A percentile compares a stretch with the other conserved stretches of the same genome.
phyloP scores from a whole-genome alignment of 2,329 filamentous ascomycete genomes.

The Calonectria fujianensis region DNA sequence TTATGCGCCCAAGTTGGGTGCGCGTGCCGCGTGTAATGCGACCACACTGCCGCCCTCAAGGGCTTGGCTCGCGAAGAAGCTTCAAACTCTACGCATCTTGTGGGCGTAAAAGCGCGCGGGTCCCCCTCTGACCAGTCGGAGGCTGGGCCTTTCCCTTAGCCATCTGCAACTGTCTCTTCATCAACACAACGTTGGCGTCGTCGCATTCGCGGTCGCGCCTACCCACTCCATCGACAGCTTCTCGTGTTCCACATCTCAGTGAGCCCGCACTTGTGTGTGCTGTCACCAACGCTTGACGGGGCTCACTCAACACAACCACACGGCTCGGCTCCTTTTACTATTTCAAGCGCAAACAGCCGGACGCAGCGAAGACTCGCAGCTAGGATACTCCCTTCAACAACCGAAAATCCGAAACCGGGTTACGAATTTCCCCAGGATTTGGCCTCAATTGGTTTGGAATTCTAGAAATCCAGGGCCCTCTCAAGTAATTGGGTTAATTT shows the following conservation, averaged over 20 bases:
- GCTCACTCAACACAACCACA: not conserved
- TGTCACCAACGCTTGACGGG: conserved; percentile 9
- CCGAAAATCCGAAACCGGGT: conserved; percentile 20
- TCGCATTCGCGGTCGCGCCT: conserved; percentile 11
- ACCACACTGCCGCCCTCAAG: conserved; percentile 1
- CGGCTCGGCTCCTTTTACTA: not conserved
- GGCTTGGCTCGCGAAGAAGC: conserved; percentile 23
- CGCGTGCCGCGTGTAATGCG: conserved; percentile 21
- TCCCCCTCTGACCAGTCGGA: conserved; percentile 24
- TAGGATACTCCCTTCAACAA: conserved; percentile 25
- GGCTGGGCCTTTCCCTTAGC: conserved; percentile 15
- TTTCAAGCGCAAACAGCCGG: conserved; percentile 32
- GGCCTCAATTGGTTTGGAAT: conserved; percentile 6
- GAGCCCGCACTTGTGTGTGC: not conserved
- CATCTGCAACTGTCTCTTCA: conserved; percentile 16
- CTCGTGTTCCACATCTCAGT: conserved; percentile 4
- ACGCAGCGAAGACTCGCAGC: conserved; percentile 25
- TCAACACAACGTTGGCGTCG: not conserved
- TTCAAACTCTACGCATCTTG: conserved; percentile 31
- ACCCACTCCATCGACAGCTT: not conserved
- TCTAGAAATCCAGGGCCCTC: not conserved
- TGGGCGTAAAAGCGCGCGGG: conserved; percentile 34
- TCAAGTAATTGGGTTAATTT: conserved; percentile 9
- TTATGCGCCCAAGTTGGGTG: conserved; percentile 1
- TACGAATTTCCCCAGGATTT: conserved; percentile 4